Percentiles rank a stretch among this genome's conserved stretches.
Conservation (phyloP, 768 basidiomycete genomes). For the Mycena amicta region DNA sequence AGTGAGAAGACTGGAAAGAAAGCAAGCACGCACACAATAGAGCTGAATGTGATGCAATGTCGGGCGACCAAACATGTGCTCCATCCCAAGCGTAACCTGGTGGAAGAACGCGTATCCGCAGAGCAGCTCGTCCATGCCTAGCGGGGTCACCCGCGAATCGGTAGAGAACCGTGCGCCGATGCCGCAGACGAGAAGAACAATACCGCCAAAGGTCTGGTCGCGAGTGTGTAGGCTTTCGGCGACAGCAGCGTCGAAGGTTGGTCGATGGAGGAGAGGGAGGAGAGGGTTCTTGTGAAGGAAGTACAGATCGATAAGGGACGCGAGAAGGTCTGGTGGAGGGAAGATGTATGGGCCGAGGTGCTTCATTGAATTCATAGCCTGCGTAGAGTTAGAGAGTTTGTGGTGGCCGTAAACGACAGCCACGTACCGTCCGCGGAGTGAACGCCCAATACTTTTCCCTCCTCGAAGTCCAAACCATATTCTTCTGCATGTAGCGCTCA, state of each 20-base stretch:
- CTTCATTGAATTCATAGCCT: not conserved
- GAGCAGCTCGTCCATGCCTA: constrained; percentile 38
- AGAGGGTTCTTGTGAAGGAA: constrained; percentile 58
- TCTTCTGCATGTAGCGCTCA: constrained; percentile 2
- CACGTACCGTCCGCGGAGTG: not conserved
- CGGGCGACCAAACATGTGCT: constrained; percentile 64
- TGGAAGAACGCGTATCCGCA: constrained; percentile 69
- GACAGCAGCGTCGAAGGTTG: constrained; percentile 60
- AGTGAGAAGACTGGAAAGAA: not conserved
- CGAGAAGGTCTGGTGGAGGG: constrained; percentile 55
- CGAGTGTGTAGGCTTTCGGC: constrained; percentile 49
- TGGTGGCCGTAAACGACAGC: not conserved
- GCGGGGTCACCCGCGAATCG: constrained; percentile 53
- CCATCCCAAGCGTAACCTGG: constrained; percentile 67
- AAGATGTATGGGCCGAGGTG: constrained; percentile 37
- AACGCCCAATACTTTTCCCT: constrained; percentile 8
- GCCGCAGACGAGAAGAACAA: constrained; percentile 73
- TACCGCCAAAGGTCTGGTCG: constrained; percentile 55
- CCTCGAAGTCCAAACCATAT: not conserved
- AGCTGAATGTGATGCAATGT: constrained; percentile 75
- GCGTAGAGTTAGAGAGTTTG: not conserved
- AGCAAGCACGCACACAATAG: constrained; percentile 47
- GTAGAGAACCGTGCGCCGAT: constrained; percentile 60
- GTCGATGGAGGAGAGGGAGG: constrained; percentile 72
- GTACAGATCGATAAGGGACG: constrained; percentile 59